Percentiles rank a stretch among this genome's conserved stretches.
Conservation (phyloP, 2,329 filamentous ascomycete genomes). For the Aspergillus transmontanensis region DNA sequence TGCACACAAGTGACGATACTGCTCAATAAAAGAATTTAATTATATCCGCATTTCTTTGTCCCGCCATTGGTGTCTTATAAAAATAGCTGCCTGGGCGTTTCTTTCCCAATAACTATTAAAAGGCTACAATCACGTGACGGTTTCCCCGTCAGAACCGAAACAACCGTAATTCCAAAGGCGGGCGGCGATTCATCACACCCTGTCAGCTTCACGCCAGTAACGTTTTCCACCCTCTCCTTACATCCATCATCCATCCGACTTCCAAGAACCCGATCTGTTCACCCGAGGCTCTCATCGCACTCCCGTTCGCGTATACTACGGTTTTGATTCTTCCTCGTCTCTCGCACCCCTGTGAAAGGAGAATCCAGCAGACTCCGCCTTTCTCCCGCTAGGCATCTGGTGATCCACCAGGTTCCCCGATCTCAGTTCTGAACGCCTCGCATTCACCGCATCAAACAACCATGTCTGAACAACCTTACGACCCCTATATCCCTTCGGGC, state of each 20-base stretch:
- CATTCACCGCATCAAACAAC: constrained; percentile 26
- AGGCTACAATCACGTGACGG: constrained; percentile 24
- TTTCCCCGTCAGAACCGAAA: constrained; percentile 29
- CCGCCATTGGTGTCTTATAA: constrained; percentile 7
- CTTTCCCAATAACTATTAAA: constrained; percentile 11
- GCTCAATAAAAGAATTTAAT: background rate
- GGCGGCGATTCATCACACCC: constrained; percentile 28
- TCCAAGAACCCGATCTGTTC: background rate
- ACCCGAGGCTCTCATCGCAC: constrained; percentile 5
- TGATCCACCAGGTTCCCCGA: constrained; percentile 21
- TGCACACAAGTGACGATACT: background rate
- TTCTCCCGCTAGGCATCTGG: constrained; percentile 19
- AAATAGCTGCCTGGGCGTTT: constrained; percentile 22
- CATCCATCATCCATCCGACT: constrained; percentile 11
- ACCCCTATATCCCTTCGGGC: constrained; percentile 83
- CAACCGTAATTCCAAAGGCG: constrained; percentile 27
- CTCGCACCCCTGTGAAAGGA: constrained; percentile 11
- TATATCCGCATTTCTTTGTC: background rate
- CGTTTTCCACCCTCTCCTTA: constrained; percentile 12
- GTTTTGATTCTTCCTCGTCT: constrained; percentile 8
- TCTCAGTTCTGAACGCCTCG: constrained; percentile 9
- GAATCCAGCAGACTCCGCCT: constrained; percentile 16
- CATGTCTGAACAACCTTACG: constrained; percentile 72
- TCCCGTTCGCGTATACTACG: background rate
- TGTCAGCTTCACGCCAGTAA: constrained; percentile 26